A percentile compares a stretch with the other conserved stretches of the same genome.
Conservation (phyloP, 164 flowering plant genomes). For the Nymphaea colorata region DNA sequence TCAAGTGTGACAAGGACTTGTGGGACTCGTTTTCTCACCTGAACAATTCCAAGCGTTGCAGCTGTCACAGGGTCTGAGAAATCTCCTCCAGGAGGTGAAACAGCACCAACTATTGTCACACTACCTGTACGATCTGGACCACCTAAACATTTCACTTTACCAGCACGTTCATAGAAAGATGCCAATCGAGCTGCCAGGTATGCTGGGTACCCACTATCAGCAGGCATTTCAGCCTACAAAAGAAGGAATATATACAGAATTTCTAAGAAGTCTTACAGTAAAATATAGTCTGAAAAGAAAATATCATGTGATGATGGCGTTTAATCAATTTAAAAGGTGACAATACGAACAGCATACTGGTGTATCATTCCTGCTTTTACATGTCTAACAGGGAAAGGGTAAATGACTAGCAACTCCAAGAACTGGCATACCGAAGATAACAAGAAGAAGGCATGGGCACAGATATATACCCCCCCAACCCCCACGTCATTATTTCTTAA, state of each 20-base stretch:
- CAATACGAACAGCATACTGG: neutral
- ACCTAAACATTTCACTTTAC: constrained; percentile 98
- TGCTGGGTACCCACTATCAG: constrained; percentile 99
- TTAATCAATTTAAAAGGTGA: neutral
- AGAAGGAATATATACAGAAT: neutral
- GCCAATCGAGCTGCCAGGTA: constrained; percentile 97
- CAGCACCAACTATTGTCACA: constrained; percentile 99
- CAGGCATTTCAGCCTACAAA: constrained; percentile 92
- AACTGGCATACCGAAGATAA: neutral
- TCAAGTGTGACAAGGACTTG: too few relatives aligned
- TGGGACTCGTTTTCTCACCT: constrained; percentile 31
- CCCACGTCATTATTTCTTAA: neutral
- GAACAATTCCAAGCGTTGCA: constrained; percentile 96
- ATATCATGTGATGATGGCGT: neutral
- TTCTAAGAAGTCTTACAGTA: too few relatives aligned
- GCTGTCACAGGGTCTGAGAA: constrained; percentile 99
- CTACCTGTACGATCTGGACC: constrained; percentile 96
- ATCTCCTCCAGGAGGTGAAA: constrained; percentile 99
- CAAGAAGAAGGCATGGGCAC: too few relatives aligned
- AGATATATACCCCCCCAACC: neutral
- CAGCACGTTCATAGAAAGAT: constrained; percentile 98
- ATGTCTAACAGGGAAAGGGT: neutral
- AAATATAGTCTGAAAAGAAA: neutral
- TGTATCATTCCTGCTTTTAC: neutral
- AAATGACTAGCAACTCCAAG: neutral